Base-by-base conservation (phyloP, 345 rosid species). In the Moricandia moricandioides region DNA sequence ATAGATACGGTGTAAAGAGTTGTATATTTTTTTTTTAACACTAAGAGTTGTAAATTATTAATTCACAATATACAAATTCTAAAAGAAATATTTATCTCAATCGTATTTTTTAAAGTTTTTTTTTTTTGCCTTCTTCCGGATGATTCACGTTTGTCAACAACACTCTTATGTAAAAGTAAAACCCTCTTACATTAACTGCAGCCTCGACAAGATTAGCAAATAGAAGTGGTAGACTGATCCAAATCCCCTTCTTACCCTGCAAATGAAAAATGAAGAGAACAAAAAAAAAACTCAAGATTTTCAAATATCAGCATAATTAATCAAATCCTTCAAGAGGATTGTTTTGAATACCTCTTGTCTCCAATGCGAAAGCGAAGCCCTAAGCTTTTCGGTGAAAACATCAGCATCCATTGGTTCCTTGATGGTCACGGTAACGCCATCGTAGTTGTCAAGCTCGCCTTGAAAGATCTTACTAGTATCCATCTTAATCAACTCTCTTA, bases 171-270 rank as follows among this genome's bases (percentile, higher is more conserved):
- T 21, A 21, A 21, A 35, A 43, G 24, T 21, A 21, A 21, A 35
- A 43, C 26, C 10, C 33, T 52, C 76, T 70, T 71, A 78, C 81
- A 67, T 3, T 59, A 62, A 67, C 73, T n/a, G 81, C 77, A 54
- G 88, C 29, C 33, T 83, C 82, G 7, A 93, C 86, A 47, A 89
- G 88, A 82, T 83, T 79, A n/a, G 84, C 81, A 61, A 61, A 74
- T 63, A 51, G 24, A 51, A 85, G 77, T 1, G 90, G 88, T 74
- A 93, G 61, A 47, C 88, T 89, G 61, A 93, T 85, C 98, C 97
- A 93, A 71, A 90, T 79, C 4, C 83, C 93, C 61, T 21, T 83
- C 81, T 84, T 92, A 37, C 93, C 93, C 98, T 93, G 68, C 70
- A 76, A 29, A 64, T 18, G 43, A 11, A 40, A 11, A 40, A 40